These are phyloP conservation scores for Raphanus raphanistrum DNA, from an alignment of 345 rosid species.

Conservation along the genomic window DNA sequence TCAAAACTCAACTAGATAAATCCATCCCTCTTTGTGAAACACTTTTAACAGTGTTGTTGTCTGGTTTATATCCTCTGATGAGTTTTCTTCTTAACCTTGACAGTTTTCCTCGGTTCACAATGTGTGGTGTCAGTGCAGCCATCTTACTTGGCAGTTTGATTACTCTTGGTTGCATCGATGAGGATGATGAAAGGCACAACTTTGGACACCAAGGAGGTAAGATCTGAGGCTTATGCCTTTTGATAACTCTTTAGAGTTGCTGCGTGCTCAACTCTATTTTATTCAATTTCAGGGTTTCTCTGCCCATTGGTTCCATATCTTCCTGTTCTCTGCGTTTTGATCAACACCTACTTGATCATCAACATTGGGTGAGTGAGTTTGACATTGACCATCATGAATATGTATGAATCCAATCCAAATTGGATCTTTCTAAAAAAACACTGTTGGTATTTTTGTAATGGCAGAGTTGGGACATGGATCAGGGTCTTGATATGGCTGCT, in stretches of 20 bases:
- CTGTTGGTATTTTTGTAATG: conserved; percentile 13
- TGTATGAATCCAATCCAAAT: not conserved
- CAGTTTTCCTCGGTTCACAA: conserved; percentile 53
- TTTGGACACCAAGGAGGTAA: conserved; percentile 72
- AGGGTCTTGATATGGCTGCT: conserved; percentile 69
- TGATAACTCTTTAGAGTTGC: not conserved
- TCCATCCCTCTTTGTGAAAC: not conserved
- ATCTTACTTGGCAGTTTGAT: conserved; percentile 58
- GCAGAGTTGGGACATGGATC: conserved; percentile 62
- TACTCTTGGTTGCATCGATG: conserved; percentile 54
- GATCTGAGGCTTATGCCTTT: conserved; percentile 1
- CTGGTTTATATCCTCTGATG: not conserved
- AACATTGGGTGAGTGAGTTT: conserved; percentile 59
- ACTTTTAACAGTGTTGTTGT: not conserved
- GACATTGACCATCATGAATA: conserved; percentile 1
- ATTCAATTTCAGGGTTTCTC: conserved; percentile 49
- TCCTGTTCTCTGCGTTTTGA: conserved; percentile 58
- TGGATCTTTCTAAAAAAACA: conserved; percentile 22
- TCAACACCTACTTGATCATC: conserved; percentile 57
- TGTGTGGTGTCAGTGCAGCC: conserved; percentile 51
- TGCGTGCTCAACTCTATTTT: not conserved
- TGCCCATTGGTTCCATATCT: conserved; percentile 64
- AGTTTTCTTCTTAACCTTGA: not conserved
- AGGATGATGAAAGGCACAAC: conserved; percentile 64
- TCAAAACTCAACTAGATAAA: too few species aligned